These are phyloP conservation scores for Oxytropis ochrocephala DNA, from an alignment of 306 rosid species.

Conservation along the genomic window DNA sequence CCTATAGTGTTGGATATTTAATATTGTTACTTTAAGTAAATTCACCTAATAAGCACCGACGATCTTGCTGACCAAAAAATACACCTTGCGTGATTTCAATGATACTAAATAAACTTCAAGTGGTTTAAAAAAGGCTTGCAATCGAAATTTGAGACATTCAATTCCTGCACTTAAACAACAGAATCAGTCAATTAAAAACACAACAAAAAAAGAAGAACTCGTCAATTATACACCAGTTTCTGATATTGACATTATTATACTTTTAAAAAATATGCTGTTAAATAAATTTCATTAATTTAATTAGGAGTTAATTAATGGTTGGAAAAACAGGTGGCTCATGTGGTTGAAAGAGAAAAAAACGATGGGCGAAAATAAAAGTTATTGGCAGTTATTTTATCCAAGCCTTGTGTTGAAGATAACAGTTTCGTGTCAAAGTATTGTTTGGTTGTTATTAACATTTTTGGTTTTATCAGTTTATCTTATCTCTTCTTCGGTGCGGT, in stretches of 20 bases:
- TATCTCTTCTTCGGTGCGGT: conserved; percentile 5
- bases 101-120: neutral
- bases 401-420: neutral
- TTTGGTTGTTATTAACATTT: neutral
- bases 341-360: conserved; percentile 1
- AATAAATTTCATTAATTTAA: neutral
- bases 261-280: neutral
- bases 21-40: neutral
- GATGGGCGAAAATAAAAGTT: conserved; percentile 16
- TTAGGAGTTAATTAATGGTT: neutral
- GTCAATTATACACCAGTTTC: neutral
- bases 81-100: neutral
- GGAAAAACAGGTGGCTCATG: neutral
- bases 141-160: neutral
- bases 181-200: neutral
- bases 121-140: neutral
- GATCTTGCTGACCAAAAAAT: neutral
- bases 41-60: neutral
- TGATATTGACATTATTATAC: neutral
- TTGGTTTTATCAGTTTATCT: conserved; percentile 12
- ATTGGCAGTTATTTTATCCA: conserved; percentile 20
- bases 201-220: neutral
- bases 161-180: neutral
- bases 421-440: conserved; percentile 24
- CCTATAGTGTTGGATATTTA: neutral